Conservation (phyloP, 2,329 filamentous ascomycete species). For the Venturia asperata region DNA sequence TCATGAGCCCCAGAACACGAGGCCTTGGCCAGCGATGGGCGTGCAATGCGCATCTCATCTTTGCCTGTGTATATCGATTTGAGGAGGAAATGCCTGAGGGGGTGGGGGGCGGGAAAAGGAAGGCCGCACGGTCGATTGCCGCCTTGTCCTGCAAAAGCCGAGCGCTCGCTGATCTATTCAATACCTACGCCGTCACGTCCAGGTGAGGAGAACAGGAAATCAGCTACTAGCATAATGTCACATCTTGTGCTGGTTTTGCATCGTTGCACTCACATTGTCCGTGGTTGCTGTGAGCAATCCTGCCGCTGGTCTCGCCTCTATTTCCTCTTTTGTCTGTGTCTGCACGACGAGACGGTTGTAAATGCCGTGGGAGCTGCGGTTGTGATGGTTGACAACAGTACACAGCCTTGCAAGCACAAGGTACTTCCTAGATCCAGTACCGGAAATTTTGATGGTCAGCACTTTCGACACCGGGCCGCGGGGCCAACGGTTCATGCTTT, state of each 20-base stretch:
- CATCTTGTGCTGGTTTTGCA: not conserved
- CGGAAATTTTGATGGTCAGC: not conserved
- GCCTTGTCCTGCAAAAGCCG: not conserved
- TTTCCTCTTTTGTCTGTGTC: not conserved
- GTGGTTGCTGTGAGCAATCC: too few species aligned
- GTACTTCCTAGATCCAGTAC: not conserved
- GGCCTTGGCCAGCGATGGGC: not conserved
- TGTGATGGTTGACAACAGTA: not conserved
- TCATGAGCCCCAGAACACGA: not conserved
- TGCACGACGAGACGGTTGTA: not conserved
- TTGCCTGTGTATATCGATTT: not conserved
- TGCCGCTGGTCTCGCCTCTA: not conserved
- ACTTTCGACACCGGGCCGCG: not conserved
- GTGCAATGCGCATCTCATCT: conserved; percentile 1
- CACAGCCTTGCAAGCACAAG: not conserved
- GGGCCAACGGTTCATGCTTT: not conserved
- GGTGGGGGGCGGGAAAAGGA: not conserved
- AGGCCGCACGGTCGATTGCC: not conserved
- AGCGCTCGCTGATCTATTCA: not conserved
- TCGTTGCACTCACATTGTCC: not conserved
- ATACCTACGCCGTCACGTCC: not conserved
- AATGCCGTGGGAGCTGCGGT: not conserved
- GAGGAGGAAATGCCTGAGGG: not conserved
- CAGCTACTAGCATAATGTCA: too few species aligned
- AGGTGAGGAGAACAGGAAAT: not conserved